A percentile compares a stretch with the other conserved stretches of the same genome.
Evolutionary conservation across 1,284 basidiomycete genomes (phyloP).

Genomic region (Tylopilus sp.): DNA sequence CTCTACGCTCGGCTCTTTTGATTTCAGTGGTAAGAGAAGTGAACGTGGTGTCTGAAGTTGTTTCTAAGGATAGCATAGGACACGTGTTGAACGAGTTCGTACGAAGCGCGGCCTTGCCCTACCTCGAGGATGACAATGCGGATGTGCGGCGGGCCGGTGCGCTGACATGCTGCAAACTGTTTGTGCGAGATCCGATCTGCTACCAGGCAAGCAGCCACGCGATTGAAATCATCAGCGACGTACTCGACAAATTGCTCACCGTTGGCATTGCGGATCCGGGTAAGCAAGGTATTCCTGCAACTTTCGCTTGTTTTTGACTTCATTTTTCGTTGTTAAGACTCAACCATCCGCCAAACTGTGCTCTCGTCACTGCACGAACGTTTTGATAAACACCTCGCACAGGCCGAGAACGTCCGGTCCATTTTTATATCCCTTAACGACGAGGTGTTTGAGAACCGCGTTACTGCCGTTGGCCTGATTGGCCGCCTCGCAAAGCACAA

Average conservation of each 20-base stretch:
- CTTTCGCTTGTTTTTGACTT: neutral
- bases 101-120: constrained; percentile 86
- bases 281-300: constrained; percentile 30
- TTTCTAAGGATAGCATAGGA: constrained; percentile 42
- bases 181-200: constrained; percentile 94
- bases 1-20: constrained; percentile 85
- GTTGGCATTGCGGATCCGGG: constrained; percentile 97
- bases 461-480: constrained; percentile 87
- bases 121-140: constrained; percentile 87
- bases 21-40: constrained; percentile 73
- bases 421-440: constrained; percentile 98
- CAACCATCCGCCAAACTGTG: constrained; percentile 83
- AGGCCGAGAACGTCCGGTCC: constrained; percentile 95
- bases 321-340: constrained; percentile 44
- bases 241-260: constrained; percentile 93
- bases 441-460: constrained; percentile 91
- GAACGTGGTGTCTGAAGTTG: neutral
- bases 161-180: constrained; percentile 85
- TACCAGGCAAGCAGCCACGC: constrained; percentile 95
- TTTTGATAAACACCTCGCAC: constrained; percentile 97
- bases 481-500: constrained; percentile 94
- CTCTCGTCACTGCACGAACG: constrained; percentile 86
- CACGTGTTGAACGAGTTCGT: constrained; percentile 97
- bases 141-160: constrained; percentile 91
- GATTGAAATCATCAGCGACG: constrained; percentile 96